Percentiles rank a stretch among this genome's conserved stretches.
Conservation (phyloP, 2,329 filamentous ascomycete species). For the Cercospora nicotianae region DNA sequence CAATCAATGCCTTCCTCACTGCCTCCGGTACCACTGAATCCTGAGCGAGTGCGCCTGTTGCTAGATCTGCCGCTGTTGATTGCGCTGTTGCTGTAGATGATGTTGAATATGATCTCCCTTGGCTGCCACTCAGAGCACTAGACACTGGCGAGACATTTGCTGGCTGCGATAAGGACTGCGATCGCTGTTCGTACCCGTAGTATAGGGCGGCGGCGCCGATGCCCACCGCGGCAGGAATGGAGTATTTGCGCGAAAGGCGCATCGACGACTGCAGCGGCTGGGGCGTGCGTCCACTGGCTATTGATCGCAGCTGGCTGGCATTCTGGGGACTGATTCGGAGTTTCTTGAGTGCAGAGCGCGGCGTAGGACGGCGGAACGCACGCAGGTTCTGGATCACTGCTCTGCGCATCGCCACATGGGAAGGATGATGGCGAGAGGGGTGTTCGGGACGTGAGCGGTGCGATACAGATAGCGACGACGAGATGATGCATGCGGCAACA, state of each 20-base stretch:
- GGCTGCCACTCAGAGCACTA: conserved; percentile 25
- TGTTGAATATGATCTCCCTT: conserved; percentile 39
- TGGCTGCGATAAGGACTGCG: conserved; percentile 18
- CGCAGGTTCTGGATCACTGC: conserved; percentile 67
- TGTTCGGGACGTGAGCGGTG: background rate
- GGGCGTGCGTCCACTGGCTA: conserved; percentile 41
- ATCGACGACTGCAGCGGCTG: conserved; percentile 65
- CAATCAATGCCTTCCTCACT: conserved; percentile 69
- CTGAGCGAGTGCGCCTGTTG: conserved; percentile 26
- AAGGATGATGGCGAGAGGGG: background rate
- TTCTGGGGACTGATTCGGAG: conserved; percentile 45
- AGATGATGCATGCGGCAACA: background rate
- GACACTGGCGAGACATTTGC: conserved; percentile 23
- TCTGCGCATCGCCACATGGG: conserved; percentile 65
- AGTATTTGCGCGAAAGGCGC: conserved; percentile 66
- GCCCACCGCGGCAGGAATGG: conserved; percentile 66
- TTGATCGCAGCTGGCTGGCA: conserved; percentile 49
- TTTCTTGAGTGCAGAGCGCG: conserved; percentile 58
- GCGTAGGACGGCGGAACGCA: conserved; percentile 64
- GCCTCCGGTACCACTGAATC: conserved; percentile 54
- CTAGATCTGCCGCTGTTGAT: conserved; percentile 14
- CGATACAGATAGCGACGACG: background rate
- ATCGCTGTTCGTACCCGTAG: conserved; percentile 61
- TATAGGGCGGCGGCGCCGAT: conserved; percentile 70
- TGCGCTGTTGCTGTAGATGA: conserved; percentile 24